phyloP scores from a whole-genome alignment of 148 eudicot species.

The Euryodendron excelsum region DNA sequence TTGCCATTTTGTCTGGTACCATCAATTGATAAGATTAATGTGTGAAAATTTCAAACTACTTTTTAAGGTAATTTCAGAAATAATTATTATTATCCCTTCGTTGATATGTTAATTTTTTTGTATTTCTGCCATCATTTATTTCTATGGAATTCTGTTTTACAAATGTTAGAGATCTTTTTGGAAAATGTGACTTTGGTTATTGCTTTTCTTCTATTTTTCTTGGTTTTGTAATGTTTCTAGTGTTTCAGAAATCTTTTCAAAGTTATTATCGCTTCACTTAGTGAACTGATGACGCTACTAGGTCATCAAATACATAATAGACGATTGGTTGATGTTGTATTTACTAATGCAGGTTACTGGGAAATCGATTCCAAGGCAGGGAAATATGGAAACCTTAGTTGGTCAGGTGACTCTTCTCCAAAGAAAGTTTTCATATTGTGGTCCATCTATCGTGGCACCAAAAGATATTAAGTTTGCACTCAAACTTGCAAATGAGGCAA shows the following conservation, averaged over 20 bases:
- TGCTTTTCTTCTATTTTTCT: neutral
- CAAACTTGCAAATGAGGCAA: conserved; percentile 63
- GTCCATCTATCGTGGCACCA: conserved; percentile 28
- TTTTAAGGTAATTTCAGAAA: neutral
- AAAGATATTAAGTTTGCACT: conserved; percentile 44
- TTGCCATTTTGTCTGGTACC: neutral
- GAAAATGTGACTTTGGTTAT: neutral
- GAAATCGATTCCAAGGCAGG: conserved; percentile 28
- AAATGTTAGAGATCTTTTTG: neutral
- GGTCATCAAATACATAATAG: neutral
- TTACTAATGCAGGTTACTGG: conserved; percentile 45
- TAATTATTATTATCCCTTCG: neutral
- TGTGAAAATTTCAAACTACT: neutral
- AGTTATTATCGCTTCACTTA: neutral
- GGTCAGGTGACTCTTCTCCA: conserved; percentile 35
- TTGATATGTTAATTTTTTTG: too few species aligned
- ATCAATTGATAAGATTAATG: neutral
- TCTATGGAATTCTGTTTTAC: too few species aligned
- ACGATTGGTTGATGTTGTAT: neutral
- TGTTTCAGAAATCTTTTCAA: neutral
- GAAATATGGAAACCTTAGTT: conserved; percentile 32
- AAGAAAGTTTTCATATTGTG: conserved; percentile 34
- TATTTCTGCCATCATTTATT: too few species aligned
- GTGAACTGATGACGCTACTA: neutral
- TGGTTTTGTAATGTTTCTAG: neutral